Evolutionary conservation across 2,329 filamentous ascomycete genomes (phyloP).

Genomic region (Calonectria naviculata): DNA sequence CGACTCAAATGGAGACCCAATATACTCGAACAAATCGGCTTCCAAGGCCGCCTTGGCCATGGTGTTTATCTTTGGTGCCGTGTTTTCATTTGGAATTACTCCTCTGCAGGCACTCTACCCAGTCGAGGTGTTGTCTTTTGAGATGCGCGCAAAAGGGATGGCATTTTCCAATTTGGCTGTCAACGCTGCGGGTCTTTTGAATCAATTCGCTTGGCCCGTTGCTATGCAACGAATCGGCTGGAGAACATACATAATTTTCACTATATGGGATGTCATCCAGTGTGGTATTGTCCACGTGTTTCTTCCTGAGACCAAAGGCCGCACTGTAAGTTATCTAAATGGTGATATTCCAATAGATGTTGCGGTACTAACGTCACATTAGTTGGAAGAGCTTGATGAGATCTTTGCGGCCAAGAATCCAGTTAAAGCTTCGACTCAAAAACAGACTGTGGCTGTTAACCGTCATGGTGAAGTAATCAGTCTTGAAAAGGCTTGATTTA

Average conservation of each 20-base stretch:
- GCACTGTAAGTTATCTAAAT: constrained; percentile 54
- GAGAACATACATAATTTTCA: constrained; percentile 64
- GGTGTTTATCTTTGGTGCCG: constrained; percentile 65
- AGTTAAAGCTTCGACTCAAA: constrained; percentile 56
- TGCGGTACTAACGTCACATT: not conserved
- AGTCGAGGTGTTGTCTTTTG: constrained; percentile 62
- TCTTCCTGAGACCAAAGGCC: constrained; percentile 48
- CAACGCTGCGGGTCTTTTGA: constrained; percentile 58
- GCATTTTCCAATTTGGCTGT: constrained; percentile 56
- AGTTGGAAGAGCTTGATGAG: constrained; percentile 64
- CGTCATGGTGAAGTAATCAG: no score
- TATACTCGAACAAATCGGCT: constrained; percentile 48
- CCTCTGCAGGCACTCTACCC: constrained; percentile 55
- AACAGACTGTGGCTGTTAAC: constrained; percentile 53
- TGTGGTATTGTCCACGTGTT: constrained; percentile 37
- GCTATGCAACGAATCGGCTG: constrained; percentile 60
- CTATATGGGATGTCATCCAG: constrained; percentile 51
- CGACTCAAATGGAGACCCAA: constrained; percentile 40
- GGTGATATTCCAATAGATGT: no score
- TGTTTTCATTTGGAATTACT: constrained; percentile 58
- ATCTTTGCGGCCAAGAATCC: constrained; percentile 58
- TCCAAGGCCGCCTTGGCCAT: constrained; percentile 61
- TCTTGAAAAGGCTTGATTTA: no score
- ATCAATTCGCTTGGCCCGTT: constrained; percentile 58
- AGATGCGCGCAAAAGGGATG: constrained; percentile 66